Conservation (phyloP, 345 rosid genomes). For the Gossypium turneri region DNA sequence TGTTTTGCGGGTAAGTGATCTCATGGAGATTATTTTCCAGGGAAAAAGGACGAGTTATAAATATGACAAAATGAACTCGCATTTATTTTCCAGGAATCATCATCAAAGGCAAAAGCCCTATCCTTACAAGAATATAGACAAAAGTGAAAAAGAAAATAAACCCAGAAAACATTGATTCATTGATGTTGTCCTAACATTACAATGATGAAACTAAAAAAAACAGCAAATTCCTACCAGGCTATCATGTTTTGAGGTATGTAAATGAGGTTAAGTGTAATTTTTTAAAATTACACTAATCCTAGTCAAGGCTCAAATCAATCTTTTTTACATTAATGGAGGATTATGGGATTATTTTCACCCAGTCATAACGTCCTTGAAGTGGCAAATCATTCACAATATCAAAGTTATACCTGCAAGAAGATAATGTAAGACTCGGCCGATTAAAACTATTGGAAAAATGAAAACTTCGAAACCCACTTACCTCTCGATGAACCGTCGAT, state of each 20-base stretch:
- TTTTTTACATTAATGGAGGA: slow-evolving; percentile 18
- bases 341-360: slow-evolving; percentile 62
- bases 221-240: slow-evolving; percentile 18
- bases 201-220: not conserved
- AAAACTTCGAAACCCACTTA: slow-evolving; percentile 22
- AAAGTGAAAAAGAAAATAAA: slow-evolving; percentile 18
- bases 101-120: not conserved
- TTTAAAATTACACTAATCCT: slow-evolving; percentile 33
- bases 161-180: slow-evolving; percentile 21
- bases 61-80: slow-evolving; percentile 12
- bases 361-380: slow-evolving; percentile 71
- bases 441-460: too few relatives aligned
- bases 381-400: slow-evolving; percentile 64
- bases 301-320: slow-evolving; percentile 17
- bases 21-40: too few relatives aligned
- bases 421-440: not conserved
- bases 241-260: slow-evolving; percentile 12
- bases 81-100: slow-evolving; percentile 30
- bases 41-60: slow-evolving; percentile 2
- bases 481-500: slow-evolving; percentile 53
- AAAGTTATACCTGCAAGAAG: slow-evolving; percentile 69
- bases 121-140: slow-evolving; percentile 28
- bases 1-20: too few relatives aligned
- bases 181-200: slow-evolving; percentile 21
- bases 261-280: slow-evolving; percentile 33